Conservation (phyloP, 768 basidiomycete genomes). For the Lanmaoa pseudosensibilis region DNA sequence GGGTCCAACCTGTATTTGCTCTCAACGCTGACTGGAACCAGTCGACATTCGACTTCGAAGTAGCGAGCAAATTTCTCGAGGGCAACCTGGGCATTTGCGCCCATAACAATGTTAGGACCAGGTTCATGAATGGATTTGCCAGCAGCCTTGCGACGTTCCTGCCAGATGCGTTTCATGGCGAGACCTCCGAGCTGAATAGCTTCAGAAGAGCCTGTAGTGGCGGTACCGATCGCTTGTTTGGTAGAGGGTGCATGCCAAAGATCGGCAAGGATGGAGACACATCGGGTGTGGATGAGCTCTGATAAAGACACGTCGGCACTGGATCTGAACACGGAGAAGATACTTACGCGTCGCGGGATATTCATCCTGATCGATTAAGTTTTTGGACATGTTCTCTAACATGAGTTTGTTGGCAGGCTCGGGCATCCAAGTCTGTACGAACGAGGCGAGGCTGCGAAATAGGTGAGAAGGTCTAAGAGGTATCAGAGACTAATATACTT, state of each 20-base stretch:
- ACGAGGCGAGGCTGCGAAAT: slow-evolving; percentile 51
- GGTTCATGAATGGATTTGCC: slow-evolving; percentile 69
- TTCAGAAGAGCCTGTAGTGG: slow-evolving; percentile 70
- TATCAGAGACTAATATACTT: not conserved
- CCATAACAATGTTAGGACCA: slow-evolving; percentile 65
- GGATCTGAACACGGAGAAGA: not conserved
- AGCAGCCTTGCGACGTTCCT: slow-evolving; percentile 60
- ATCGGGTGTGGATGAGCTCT: slow-evolving; percentile 47
- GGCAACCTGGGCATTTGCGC: slow-evolving; percentile 69
- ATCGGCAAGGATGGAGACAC: slow-evolving; percentile 58
- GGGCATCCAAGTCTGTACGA: slow-evolving; percentile 69
- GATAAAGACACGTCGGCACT: not conserved
- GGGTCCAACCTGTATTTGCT: slow-evolving; percentile 79
- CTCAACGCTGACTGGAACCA: slow-evolving; percentile 64
- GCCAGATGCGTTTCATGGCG: slow-evolving; percentile 72
- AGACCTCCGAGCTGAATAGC: slow-evolving; percentile 73
- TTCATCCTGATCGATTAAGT: slow-evolving; percentile 69
- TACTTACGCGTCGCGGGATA: slow-evolving; percentile 56
- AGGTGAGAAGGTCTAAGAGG: not conserved
- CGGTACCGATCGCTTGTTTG: slow-evolving; percentile 60
- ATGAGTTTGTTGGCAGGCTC: slow-evolving; percentile 52
- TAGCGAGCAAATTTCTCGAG: slow-evolving; percentile 71
- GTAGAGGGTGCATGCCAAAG: slow-evolving; percentile 65
- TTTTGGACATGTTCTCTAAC: slow-evolving; percentile 65
- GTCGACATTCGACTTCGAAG: slow-evolving; percentile 63